Evolutionary conservation across 2,329 filamentous ascomycete species (phyloP).

Genomic region (Phaeosphaeriaceae sp.): DNA sequence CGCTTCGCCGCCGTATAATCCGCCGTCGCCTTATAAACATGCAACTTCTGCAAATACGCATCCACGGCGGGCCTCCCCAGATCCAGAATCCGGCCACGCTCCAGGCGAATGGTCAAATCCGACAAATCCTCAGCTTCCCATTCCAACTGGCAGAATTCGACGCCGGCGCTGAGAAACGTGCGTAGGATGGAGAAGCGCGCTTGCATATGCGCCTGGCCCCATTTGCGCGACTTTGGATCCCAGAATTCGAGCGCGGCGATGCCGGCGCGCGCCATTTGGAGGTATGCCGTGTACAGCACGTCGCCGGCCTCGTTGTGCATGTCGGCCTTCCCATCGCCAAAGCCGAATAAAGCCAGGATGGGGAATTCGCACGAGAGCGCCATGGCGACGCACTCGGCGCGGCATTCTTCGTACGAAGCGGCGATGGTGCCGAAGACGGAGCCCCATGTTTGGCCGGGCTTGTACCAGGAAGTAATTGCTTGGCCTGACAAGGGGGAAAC

Average conservation of each 20-base stretch:
- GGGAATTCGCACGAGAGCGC: conserved; percentile 85
- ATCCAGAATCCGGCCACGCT: conserved; percentile 84
- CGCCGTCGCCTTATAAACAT: conserved; percentile 90
- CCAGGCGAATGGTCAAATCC: conserved; percentile 80
- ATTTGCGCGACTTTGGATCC: conserved; percentile 89
- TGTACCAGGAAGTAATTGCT: conserved; percentile 86
- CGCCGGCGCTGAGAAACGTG: conserved; percentile 84
- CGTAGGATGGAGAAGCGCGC: conserved; percentile 87
- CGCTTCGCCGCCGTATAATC: conserved; percentile 78
- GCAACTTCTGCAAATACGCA: conserved; percentile 86
- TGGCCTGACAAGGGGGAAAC: conserved; percentile 79
- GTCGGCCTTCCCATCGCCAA: conserved; percentile 76
- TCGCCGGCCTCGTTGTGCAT: conserved; percentile 81
- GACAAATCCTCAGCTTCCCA: conserved; percentile 77
- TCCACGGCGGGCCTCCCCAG: conserved; percentile 84
- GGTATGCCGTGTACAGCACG: conserved; percentile 85
- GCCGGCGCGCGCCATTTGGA: conserved; percentile 94
- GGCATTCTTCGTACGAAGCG: conserved; percentile 91
- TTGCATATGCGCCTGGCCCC: conserved; percentile 88
- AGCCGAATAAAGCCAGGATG: conserved; percentile 89
- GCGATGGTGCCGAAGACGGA: conserved; percentile 88
- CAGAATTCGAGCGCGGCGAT: conserved; percentile 89
- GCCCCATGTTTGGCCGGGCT: conserved; percentile 93
- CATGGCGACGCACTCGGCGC: conserved; percentile 94
- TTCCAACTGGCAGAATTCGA: conserved; percentile 83